Evolutionary conservation across 768 basidiomycete genomes (phyloP).

Genomic region (Hemileccinum rubropunctum): DNA sequence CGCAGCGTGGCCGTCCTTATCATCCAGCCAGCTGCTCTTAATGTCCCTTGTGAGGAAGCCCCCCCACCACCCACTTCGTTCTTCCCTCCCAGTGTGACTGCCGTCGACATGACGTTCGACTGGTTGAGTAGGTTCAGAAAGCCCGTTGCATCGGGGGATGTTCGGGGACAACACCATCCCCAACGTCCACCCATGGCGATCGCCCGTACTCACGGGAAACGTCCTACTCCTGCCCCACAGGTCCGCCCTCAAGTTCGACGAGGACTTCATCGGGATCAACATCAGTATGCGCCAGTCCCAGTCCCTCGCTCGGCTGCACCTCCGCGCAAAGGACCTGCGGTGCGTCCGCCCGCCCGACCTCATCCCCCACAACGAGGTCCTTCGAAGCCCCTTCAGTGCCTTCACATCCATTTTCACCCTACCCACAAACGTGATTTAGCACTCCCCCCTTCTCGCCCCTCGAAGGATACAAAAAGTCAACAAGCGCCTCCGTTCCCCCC

Average conservation of each 20-base stretch:
- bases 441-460: constrained; percentile 5
- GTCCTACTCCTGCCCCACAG: constrained; percentile 15
- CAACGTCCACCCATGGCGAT: constrained; percentile 16
- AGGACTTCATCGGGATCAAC: constrained; percentile 15
- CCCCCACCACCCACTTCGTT: constrained; percentile 4
- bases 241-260: constrained; percentile 19
- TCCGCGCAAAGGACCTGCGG: constrained; percentile 16
- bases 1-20: constrained; percentile 29
- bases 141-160: constrained; percentile 12
- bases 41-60: constrained; percentile 20
- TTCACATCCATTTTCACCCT: constrained; percentile 28
- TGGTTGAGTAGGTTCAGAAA: constrained; percentile 26
- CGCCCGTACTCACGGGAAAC: constrained; percentile 18
- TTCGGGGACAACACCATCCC: constrained; percentile 11
- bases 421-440: constrained; percentile 19
- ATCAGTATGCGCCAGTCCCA: constrained; percentile 3
- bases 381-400: constrained; percentile 17
- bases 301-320: constrained; percentile 10
- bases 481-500: constrained; percentile 20
- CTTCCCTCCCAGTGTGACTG: constrained; percentile 12
- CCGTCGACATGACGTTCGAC: constrained; percentile 24
- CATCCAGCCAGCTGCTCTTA: constrained; percentile 24
- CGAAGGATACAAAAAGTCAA: constrained; percentile 5
- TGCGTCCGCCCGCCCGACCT: constrained; percentile 9
- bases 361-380: constrained; percentile 11